These are phyloP conservation scores for Juglanconis sp. DNA, from an alignment of 2,329 filamentous ascomycete genomes.

Conservation along the genomic window DNA sequence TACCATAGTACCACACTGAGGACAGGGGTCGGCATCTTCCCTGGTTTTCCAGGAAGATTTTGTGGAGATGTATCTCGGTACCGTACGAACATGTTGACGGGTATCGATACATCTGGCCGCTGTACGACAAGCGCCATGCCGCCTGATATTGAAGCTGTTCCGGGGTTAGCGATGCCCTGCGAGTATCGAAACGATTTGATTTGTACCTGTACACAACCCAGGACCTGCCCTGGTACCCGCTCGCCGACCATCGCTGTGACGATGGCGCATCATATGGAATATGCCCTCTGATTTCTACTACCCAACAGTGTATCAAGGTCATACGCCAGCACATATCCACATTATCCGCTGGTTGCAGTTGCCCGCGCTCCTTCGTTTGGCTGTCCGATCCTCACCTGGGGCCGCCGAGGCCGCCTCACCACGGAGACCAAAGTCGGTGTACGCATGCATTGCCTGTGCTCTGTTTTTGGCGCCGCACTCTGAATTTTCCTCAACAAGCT, in stretches of 20 bases:
- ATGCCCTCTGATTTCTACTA: background rate
- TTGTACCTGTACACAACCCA: conserved; percentile 4
- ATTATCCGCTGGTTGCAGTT: no score
- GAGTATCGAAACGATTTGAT: conserved; percentile 14
- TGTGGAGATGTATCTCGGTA: background rate
- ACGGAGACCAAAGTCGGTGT: background rate
- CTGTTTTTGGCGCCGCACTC: background rate
- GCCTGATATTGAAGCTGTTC: conserved; percentile 24
- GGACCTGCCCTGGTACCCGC: background rate
- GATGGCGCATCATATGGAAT: conserved; percentile 3
- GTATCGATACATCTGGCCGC: conserved; percentile 23
- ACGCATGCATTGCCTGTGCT: background rate
- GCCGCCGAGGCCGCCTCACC: background rate
- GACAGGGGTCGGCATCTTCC: no score
- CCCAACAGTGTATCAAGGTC: background rate
- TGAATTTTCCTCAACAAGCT: background rate
- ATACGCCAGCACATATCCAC: background rate
- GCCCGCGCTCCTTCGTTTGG: no score
- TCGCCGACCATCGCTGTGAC: conserved; percentile 2
- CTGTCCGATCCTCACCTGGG: background rate
- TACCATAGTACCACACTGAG: background rate
- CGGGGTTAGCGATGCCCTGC: conserved; percentile 25
- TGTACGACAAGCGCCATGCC: conserved; percentile 28
- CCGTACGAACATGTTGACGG: background rate
- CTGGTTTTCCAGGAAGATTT: background rate